phyloP scores from a whole-genome alignment of 805 yeast genomes.

The Schizosaccharomyces lindneri region DNA sequence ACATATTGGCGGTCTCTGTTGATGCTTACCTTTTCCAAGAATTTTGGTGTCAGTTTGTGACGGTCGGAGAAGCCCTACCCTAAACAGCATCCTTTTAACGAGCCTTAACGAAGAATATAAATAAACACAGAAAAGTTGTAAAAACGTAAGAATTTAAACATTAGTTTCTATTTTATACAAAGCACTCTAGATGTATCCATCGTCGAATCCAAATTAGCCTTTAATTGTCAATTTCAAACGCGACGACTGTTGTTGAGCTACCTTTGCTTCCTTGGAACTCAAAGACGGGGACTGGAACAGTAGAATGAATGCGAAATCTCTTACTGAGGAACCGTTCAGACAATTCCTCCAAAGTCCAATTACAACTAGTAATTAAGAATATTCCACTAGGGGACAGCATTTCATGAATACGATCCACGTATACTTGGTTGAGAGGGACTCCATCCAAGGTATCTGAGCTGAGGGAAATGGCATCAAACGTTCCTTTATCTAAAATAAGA shows the following conservation, averaged over 20 bases:
- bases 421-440: background rate
- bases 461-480: constrained; percentile 86
- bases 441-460: constrained; percentile 24
- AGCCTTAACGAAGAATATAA: no score
- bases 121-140: no score
- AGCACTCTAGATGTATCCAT: no score
- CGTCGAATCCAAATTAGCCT: background rate
- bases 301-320: background rate
- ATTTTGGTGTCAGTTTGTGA: background rate
- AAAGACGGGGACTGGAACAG: background rate
- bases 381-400: constrained; percentile 33
- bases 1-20: background rate
- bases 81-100: background rate
- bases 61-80: background rate
- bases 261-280: constrained; percentile 1
- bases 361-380: constrained; percentile 69
- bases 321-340: background rate
- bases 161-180: no score
- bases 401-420: background rate
- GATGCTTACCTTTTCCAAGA: background rate
- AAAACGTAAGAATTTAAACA: no score
- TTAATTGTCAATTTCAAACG: background rate
- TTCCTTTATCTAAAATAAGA: constrained; percentile 75
- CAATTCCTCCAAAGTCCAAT: constrained; percentile 68
- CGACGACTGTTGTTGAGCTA: background rate